Base-by-base conservation (phyloP, 2,329 filamentous ascomycete genomes). In the Scytalidium sp. region DNA sequence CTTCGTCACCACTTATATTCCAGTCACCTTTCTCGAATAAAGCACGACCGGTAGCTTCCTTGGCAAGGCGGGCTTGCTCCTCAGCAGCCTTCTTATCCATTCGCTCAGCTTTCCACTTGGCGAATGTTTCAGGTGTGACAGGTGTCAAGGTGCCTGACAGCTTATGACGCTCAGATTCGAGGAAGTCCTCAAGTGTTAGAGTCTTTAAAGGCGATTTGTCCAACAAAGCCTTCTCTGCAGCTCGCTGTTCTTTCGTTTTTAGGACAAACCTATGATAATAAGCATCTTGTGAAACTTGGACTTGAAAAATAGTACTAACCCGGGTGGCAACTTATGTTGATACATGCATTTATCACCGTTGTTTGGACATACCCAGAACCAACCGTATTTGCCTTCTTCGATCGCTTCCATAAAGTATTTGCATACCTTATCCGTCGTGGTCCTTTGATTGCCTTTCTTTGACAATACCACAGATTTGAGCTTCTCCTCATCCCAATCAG, bases 261-360 rank as follows among this genome's bases (percentile, higher is more conserved):
- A 99, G 80, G 41, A 99, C 78, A 75, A 97, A 99, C 50, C 91
- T 96, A 62, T 42, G 50, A 36, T 5, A 36, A n/a, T 36, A 5
- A 36, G 32, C 7, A 36, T n/a, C 13, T n/a, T 8, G 17, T n/a
- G 11, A 36, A 15, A n/a, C 5, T 6, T 36, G 13, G 17, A 36
- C 15, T 9, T 8, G 15, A 15, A n/a, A 4, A 36, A 23, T 10
- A 40, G 21, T 32, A 82, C 88, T 65, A 83, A 95, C 89, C 94
- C 94, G 64, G 92, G 88, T 61, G 95, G 94, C 62, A 99, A 79
- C 64, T 88, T 91, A 70, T 99, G 94, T 73, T 88, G 92, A 69
- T 99, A 99, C 87, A 94, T 97, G 87, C 94, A 99, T 72, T 96
- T 90, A 67, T 99, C 88, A 56, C 89, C 93, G 57, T 91, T 92